Percentiles rank a stretch among this genome's conserved stretches.
Evolutionary conservation across 768 basidiomycete species (phyloP).

Genomic region (Trametes maxima): DNA sequence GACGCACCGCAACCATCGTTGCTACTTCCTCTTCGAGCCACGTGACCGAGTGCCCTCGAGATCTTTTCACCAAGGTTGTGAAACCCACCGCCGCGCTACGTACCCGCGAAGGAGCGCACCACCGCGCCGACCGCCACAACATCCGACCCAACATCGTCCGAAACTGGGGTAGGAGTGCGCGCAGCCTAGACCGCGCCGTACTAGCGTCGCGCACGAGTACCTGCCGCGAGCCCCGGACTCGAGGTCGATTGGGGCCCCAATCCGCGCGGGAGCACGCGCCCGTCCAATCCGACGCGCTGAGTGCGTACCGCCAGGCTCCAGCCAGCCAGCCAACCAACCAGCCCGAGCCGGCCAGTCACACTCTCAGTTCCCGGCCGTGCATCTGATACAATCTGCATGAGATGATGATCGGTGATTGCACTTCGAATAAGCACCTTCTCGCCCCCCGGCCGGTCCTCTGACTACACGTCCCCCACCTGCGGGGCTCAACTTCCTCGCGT

Average conservation of each 20-base stretch:
- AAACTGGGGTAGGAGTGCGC: slow-evolving; percentile 16
- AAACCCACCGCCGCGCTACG: neutral
- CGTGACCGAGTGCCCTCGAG: neutral
- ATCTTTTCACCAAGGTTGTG: no score
- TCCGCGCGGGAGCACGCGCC: neutral
- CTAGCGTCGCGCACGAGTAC: neutral
- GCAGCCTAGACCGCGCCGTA: slow-evolving; percentile 12
- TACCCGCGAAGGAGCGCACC: neutral
- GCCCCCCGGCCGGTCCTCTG: slow-evolving; percentile 15
- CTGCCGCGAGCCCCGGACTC: slow-evolving; percentile 9
- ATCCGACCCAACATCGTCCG: slow-evolving; percentile 17
- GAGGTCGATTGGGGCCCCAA: slow-evolving; percentile 11
- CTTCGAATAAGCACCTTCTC: slow-evolving; percentile 19
- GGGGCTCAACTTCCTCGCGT: slow-evolving; percentile 6
- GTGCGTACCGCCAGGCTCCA: neutral
- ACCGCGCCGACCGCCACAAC: neutral
- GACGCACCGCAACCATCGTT: neutral
- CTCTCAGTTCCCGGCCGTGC: neutral
- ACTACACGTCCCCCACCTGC: slow-evolving; percentile 8
- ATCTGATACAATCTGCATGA: slow-evolving; percentile 27
- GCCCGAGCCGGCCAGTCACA: neutral
- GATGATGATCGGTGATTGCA: slow-evolving; percentile 29
- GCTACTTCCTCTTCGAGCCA: neutral
- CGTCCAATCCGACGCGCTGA: neutral
- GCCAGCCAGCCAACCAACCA: neutral